Percentiles rank a stretch among this genome's conserved stretches.
phyloP scores from a whole-genome alignment of 768 basidiomycete species.

The Lyophyllum shimeji region DNA sequence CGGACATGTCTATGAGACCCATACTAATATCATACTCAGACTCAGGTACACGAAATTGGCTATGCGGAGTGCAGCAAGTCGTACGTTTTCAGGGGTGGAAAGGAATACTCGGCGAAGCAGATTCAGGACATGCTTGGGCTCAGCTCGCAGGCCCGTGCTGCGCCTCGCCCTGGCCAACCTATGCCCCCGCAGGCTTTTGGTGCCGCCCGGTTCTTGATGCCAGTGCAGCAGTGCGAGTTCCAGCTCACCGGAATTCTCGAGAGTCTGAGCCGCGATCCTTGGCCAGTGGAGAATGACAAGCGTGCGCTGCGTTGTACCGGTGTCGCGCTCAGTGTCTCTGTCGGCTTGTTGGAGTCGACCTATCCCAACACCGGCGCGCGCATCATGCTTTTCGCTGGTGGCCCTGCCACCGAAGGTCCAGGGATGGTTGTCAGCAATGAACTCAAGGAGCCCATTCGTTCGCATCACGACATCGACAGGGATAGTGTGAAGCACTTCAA shows the following conservation, averaged over 20 bases:
- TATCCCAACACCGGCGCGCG: constrained; percentile 96
- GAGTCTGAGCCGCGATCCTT: constrained; percentile 84
- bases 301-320: constrained; percentile 93
- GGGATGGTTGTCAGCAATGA: constrained; percentile 96
- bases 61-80: constrained; percentile 96
- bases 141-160: constrained; percentile 73
- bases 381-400: constrained; percentile 95
- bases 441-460: constrained; percentile 94
- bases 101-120: constrained; percentile 94
- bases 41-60: constrained; percentile 98
- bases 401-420: constrained; percentile 94
- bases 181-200: constrained; percentile 80
- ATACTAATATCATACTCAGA: constrained; percentile 41
- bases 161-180: constrained; percentile 84
- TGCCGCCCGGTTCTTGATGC: constrained; percentile 88
- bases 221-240: constrained; percentile 91
- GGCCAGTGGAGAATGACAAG: constrained; percentile 96
- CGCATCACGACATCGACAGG: constrained; percentile 97
- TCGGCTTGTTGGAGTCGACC: constrained; percentile 89
- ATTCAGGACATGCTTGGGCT: constrained; percentile 98
- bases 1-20: not conserved
- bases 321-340: constrained; percentile 90
- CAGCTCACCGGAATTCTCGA: constrained; percentile 94
- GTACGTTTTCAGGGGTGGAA: constrained; percentile 97
- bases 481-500: constrained; percentile 98